phyloP scores from a whole-genome alignment of 2,329 filamentous ascomycete species.

The Alternaria incomplexa region DNA sequence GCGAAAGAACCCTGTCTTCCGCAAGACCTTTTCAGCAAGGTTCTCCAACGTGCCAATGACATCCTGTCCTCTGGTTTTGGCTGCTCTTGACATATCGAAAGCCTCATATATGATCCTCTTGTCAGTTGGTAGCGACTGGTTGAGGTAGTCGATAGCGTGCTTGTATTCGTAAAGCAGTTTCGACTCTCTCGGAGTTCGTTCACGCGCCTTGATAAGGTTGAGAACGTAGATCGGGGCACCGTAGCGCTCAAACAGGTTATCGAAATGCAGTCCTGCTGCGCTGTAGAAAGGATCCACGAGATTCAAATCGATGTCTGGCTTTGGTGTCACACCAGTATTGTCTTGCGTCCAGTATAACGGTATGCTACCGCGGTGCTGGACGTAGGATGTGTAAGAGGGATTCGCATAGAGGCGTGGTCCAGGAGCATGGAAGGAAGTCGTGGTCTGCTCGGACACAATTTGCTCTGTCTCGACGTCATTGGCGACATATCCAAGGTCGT shows the following conservation, averaged over 20 bases:
- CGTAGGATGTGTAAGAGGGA: conserved; percentile 92
- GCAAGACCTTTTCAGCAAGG: conserved; percentile 87
- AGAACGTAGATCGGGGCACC: conserved; percentile 90
- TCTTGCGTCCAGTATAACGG: conserved; percentile 98
- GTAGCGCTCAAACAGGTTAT: conserved; percentile 91
- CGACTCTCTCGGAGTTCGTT: conserved; percentile 87
- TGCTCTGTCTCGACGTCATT: conserved; percentile 99
- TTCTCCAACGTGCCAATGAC: conserved; percentile 90
- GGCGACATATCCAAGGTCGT: conserved; percentile 93
- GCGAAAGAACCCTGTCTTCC: conserved; percentile 89
- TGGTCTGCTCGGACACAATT: conserved; percentile 92
- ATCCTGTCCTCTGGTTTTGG: conserved; percentile 88
- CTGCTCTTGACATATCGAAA: conserved; percentile 97
- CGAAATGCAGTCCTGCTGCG: conserved; percentile 91
- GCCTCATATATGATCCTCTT: conserved; percentile 93
- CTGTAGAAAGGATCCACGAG: conserved; percentile 96
- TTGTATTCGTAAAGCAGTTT: conserved; percentile 89
- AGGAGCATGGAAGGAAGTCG: conserved; percentile 93
- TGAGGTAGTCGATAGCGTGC: conserved; percentile 86
- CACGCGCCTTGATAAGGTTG: conserved; percentile 85
- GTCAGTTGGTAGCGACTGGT: conserved; percentile 84
- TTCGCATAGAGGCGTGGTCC: conserved; percentile 85
- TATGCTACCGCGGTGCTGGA: conserved; percentile 96
- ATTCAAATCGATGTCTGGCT: conserved; percentile 94
- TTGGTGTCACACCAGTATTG: conserved; percentile 91